Evolutionary conservation across 768 basidiomycete species (phyloP).

Genomic region (Roridomyces roridus): DNA sequence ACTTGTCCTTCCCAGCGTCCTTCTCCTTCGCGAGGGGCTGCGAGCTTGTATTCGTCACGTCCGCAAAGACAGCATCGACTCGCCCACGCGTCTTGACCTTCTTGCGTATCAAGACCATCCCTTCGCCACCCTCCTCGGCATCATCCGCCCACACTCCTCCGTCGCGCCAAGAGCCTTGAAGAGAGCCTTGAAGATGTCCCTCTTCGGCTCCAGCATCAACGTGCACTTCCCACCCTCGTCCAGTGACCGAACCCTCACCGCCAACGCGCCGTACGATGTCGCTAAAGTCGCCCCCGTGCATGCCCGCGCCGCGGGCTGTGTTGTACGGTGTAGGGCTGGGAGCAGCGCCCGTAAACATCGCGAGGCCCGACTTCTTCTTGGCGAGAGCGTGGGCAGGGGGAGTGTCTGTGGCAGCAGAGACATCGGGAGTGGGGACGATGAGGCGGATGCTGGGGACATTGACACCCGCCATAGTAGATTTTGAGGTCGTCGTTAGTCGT

Average conservation of each 20-base stretch:
- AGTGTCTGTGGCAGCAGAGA: slow-evolving; percentile 35
- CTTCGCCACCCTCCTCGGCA: slow-evolving; percentile 8
- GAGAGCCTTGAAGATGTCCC: slow-evolving; percentile 35
- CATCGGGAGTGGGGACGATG: slow-evolving; percentile 55
- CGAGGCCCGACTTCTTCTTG: slow-evolving; percentile 57
- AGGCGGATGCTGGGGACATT: slow-evolving; percentile 53
- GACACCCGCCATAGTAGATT: slow-evolving; percentile 2
- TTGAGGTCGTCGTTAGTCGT: slow-evolving; percentile 6
- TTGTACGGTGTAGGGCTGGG: slow-evolving; percentile 30
- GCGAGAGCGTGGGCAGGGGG: slow-evolving; percentile 27
- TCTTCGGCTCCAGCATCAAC: slow-evolving; percentile 71
- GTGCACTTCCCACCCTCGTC: slow-evolving; percentile 71
- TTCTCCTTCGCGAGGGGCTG: slow-evolving; percentile 34
- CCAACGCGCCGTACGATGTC: slow-evolving; percentile 65
- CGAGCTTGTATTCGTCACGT: slow-evolving; percentile 71
- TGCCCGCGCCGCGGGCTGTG: slow-evolving; percentile 8
- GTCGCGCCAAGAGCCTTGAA: neutral
- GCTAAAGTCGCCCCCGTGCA: slow-evolving; percentile 51
- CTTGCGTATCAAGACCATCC: slow-evolving; percentile 52
- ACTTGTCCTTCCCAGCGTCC: slow-evolving; percentile 62
- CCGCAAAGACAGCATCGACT: slow-evolving; percentile 42
- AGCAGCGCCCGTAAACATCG: slow-evolving; percentile 41
- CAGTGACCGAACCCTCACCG: slow-evolving; percentile 32
- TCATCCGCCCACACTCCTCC: neutral
- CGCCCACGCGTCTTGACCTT: slow-evolving; percentile 57